Percentiles rank a stretch among this genome's conserved stretches.
Evolutionary conservation across 495 filamentous ascomycete species (phyloP).

Genomic region (Talaromyces borbonicus): DNA sequence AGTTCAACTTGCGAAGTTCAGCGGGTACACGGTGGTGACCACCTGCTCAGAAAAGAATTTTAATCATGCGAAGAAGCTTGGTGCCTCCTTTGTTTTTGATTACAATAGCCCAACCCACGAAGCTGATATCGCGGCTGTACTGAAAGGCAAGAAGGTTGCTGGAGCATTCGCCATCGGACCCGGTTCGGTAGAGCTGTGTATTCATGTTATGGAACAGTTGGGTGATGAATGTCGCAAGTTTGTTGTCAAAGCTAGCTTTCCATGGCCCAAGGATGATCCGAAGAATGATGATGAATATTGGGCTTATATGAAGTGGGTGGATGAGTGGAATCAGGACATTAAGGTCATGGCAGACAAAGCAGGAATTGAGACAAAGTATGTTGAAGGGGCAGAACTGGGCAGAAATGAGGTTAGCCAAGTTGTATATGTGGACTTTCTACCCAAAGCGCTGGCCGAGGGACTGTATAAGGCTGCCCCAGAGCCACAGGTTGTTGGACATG

Average conservation of each 20-base stretch:
- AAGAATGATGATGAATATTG: neutral
- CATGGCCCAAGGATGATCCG: neutral
- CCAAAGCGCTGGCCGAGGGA: slow-evolving; percentile 6
- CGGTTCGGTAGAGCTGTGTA: neutral
- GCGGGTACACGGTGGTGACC: slow-evolving; percentile 36
- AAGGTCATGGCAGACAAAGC: neutral
- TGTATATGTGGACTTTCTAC: slow-evolving; percentile 3
- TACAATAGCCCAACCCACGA: slow-evolving; percentile 30
- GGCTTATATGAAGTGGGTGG: neutral
- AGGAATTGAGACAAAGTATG: slow-evolving; percentile 2
- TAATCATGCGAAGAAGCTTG: slow-evolving; percentile 32
- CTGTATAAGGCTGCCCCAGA: slow-evolving; percentile 2
- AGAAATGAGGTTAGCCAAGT: neutral
- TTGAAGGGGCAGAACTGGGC: neutral
- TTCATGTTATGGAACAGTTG: slow-evolving; percentile 1
- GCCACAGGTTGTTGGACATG: slow-evolving; percentile 2
- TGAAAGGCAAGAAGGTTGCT: neutral
- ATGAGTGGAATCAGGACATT: neutral
- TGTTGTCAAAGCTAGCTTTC: slow-evolving; percentile 7
- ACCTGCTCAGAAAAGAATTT: slow-evolving; percentile 36
- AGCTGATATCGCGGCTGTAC: slow-evolving; percentile 4
- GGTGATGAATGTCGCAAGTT: neutral
- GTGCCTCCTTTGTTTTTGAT: slow-evolving; percentile 36
- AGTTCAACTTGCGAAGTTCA: slow-evolving; percentile 29
- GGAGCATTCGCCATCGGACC: slow-evolving; percentile 5